Conservation (phyloP, 257 asterid species). For the Solanum arcanum region DNA sequence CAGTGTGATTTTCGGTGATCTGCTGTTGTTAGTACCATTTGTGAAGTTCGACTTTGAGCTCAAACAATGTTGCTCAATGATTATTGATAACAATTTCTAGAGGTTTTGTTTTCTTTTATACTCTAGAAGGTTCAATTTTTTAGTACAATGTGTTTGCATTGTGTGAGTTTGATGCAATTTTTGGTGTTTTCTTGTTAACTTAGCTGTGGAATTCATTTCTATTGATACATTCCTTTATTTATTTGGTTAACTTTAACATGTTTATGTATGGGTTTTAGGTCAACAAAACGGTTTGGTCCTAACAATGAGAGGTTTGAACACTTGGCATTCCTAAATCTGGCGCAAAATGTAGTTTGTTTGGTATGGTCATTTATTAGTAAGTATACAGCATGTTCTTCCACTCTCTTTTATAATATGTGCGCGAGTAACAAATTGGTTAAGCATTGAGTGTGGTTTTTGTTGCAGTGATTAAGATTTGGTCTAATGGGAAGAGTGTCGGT, state of each 20-base stretch:
- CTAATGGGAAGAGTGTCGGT: slow-evolving; percentile 53
- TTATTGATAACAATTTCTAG: neutral
- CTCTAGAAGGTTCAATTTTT: neutral
- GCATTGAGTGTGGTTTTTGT: neutral
- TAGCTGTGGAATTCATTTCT: neutral
- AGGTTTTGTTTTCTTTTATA: neutral
- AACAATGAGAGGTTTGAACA: slow-evolving; percentile 93
- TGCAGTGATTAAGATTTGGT: slow-evolving; percentile 83
- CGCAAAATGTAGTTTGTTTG: slow-evolving; percentile 90
- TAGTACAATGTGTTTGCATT: neutral
- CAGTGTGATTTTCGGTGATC: neutral
- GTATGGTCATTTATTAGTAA: slow-evolving; percentile 90
- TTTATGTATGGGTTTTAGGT: slow-evolving; percentile 29
- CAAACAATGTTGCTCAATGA: neutral
- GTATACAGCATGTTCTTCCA: neutral
- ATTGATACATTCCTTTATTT: neutral
- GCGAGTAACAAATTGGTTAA: neutral
- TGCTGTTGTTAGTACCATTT: neutral
- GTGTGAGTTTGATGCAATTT: neutral
- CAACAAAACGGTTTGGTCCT: slow-evolving; percentile 83
- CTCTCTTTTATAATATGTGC: neutral
- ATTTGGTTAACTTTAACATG: neutral
- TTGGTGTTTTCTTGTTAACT: neutral
- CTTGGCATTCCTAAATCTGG: slow-evolving; percentile 84
- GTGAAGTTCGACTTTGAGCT: neutral